Base-by-base conservation (phyloP, 305 asterid genomes). In the Ilex paraguariensis region DNA sequence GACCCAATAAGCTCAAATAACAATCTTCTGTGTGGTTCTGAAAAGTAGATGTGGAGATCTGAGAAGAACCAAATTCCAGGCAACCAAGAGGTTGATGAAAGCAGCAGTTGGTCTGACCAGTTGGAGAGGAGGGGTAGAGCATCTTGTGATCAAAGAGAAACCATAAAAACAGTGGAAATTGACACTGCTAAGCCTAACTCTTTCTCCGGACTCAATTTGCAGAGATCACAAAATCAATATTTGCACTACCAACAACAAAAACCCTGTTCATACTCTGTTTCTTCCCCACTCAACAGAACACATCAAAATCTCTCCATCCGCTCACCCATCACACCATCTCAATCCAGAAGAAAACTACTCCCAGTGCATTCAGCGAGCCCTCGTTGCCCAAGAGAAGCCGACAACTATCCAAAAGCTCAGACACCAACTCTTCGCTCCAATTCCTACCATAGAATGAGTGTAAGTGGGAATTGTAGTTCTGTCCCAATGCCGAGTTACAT, bases 401-500 rank as follows among this genome's bases (percentile, higher is more conserved):
- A 31, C 28, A 68, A 51, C 49, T 60, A 73, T 62, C 70, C 54
- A 67, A 55, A 75, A 46, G 63, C 86, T 11, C 79, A 81, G 68
- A 72, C 83, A 6, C 82, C 86, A 30, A 75, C 73, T 51, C 61
- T 64, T 10, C 72, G 74, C 57, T 59, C 77, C 6, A 63, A 46
- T n/a, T 72, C 54, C 71, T 71, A n/a, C 48, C 81, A 66, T 62
- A 61, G 81, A 61, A 61, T 48, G 70, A 76, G 78, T 56, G 39
- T 56, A 51, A 56, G 82, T 4, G 76, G 71, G 16, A 77, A 74
- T 15, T 71, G 80, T 10, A 66, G 59, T 67, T 63, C 74, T 3
- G 66, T 64, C 57, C 54, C 80, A 33, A 65, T 59, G 61, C 98
- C 96, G 3, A 82, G 74, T 64, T 91, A 88, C 45, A 88, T 91